phyloP scores from a whole-genome alignment of 768 basidiomycete species.

The Mycena latifolia region DNA sequence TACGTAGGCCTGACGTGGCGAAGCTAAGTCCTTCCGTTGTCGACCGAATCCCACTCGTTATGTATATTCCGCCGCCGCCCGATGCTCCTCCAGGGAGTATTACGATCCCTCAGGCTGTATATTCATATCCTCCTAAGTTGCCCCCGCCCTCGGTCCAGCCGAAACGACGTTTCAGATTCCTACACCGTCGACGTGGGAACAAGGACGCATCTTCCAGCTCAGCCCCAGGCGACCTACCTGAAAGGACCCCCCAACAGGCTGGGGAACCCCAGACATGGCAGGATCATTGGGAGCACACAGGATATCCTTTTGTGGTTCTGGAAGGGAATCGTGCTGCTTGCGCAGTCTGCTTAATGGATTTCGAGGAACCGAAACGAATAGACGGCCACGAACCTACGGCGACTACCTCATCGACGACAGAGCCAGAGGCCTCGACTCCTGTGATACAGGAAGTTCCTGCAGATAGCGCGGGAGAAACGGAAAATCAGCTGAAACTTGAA shows the following conservation, averaged over 20 bases:
- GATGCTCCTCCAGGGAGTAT: conserved; percentile 53
- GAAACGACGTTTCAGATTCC: conserved; percentile 67
- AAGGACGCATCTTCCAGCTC: conserved; percentile 27
- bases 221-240: conserved; percentile 23
- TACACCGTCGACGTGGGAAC: conserved; percentile 46
- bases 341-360: conserved; percentile 77
- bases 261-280: conserved; percentile 72
- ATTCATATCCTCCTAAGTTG: conserved; percentile 73
- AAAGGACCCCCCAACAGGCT: conserved; percentile 20
- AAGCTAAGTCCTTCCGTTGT: conserved; percentile 80
- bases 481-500: conserved; percentile 62
- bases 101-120: conserved; percentile 60
- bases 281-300: conserved; percentile 80
- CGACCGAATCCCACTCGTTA: conserved; percentile 84
- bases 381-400: conserved; percentile 33
- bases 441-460: conserved; percentile 45
- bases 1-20: conserved; percentile 72
- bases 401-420: conserved; percentile 18
- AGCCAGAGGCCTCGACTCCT: conserved; percentile 22
- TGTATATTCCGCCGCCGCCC: conserved; percentile 88
- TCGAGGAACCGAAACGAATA: conserved; percentile 73
- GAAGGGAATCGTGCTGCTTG: conserved; percentile 83
- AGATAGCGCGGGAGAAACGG: conserved; percentile 53
- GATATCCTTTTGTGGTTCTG: conserved; percentile 85
- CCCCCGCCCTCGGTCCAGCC: conserved; percentile 40